Evolutionary conservation across 495 filamentous ascomycete genomes (phyloP), one percentile per base, ranked within the genome.

Genomic region (Delitschia confertaspora): DNA sequence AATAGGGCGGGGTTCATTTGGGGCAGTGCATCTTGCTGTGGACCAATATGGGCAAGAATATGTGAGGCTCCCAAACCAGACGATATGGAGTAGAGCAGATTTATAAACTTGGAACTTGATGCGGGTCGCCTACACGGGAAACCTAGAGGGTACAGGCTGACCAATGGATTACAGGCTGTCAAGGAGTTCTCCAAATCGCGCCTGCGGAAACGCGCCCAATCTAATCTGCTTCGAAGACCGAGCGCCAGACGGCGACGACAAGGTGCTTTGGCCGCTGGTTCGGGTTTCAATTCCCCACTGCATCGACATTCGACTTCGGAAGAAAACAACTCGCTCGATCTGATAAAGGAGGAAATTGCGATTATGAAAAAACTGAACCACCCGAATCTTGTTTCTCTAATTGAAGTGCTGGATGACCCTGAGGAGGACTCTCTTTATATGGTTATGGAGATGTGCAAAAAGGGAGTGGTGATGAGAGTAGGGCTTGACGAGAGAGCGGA

Each of bases 331-430:
- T 74, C 88, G 1, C 69, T 96, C 1, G 83, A 79, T 59, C 69
- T 96, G 33, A 98, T 98, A 59, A 85, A 83, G 46, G 85, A 94
- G 63, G 91, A 98, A 60, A 93, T 98, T 53, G 91, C 91, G 18
- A 93, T 98, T 59, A 95, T 98, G 85, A 98, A 98, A 69, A 96
- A 98, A 62, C 72, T 98, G 34, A 79, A 95, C 58, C 91, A 98
- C 52, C 78, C 74, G 29, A 98, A 98, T 60, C 67, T 98, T 27
- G 88, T 94, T n/a, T 79, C 80, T 22, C 67, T 98, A 22, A 82
- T 91, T 49, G 91, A 98, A 61, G 91, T 98, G 0, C 65, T 98
- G 23, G 91, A 98, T 60, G 93, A 96, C 55, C 93, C 91, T 2
- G 78, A 84, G 23, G 88, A 95, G 51, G 91, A 98, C 58, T 93